Evolutionary conservation across 2,329 filamentous ascomycete genomes (phyloP).

Genomic region (Aspergillus costaricaensis): DNA sequence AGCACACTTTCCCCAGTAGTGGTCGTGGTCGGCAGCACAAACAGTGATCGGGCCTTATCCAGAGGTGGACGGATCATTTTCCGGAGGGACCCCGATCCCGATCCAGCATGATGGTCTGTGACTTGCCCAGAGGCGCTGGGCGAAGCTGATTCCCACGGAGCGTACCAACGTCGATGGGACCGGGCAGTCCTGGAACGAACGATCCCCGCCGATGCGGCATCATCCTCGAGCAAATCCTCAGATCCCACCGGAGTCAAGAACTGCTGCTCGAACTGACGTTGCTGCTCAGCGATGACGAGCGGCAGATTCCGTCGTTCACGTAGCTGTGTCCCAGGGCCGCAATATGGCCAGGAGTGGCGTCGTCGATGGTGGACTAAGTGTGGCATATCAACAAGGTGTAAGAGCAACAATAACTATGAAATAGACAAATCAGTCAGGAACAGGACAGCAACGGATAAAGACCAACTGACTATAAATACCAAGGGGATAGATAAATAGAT

Average conservation of each 20-base stretch:
- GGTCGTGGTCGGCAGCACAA: conserved; percentile 30
- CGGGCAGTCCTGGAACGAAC: conserved; percentile 25
- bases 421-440: not conserved
- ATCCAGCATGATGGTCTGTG: not conserved
- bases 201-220: conserved; percentile 38
- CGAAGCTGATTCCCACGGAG: conserved; percentile 8
- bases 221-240: conserved; percentile 31
- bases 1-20: conserved; percentile 20
- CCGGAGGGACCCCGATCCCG: conserved; percentile 22
- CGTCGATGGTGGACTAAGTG: conserved; percentile 32
- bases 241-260: conserved; percentile 22
- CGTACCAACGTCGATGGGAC: conserved; percentile 29
- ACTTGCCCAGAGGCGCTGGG: not conserved
- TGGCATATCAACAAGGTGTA: conserved; percentile 26
- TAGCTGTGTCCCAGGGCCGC: conserved; percentile 27
- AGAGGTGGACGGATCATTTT: conserved; percentile 35
- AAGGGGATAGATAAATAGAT: too few relatives aligned
- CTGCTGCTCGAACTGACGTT: conserved; percentile 11
- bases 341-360: conserved; percentile 42
- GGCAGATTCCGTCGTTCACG: conserved; percentile 24
- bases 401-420: not conserved
- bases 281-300: conserved; percentile 19
- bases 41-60: conserved; percentile 34
- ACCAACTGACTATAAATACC: not conserved
- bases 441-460: not conserved